These are phyloP conservation scores for Agaricus subrufescens DNA, from an alignment of 768 basidiomycete genomes.

Conservation along the genomic window DNA sequence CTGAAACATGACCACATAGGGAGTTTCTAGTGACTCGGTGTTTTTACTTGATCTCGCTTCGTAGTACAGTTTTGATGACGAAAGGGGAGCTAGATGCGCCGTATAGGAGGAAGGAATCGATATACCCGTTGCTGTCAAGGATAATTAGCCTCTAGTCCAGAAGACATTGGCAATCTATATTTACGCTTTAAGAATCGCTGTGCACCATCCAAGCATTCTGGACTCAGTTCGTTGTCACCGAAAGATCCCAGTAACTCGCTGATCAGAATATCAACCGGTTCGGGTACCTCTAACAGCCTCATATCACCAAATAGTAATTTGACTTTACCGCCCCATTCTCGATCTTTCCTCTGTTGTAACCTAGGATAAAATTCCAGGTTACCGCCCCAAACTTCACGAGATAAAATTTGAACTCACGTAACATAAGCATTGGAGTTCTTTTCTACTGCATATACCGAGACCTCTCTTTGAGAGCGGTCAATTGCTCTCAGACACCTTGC, in stretches of 20 bases:
- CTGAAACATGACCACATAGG: conserved; percentile 98
- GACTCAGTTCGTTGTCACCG: conserved; percentile 97
- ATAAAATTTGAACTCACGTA: conserved; percentile 50
- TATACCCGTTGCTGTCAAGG: conserved; percentile 72
- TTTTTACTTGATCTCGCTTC: conserved; percentile 67
- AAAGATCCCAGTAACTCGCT: conserved; percentile 96
- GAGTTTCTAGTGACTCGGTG: conserved; percentile 81
- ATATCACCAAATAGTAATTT: conserved; percentile 92
- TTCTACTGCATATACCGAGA: conserved; percentile 82
- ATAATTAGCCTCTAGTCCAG: neutral
- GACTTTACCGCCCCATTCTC: conserved; percentile 82
- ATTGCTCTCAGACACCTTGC: conserved; percentile 78
- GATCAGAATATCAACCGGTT: conserved; percentile 88
- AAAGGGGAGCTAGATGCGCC: conserved; percentile 89
- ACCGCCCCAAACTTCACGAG: neutral
- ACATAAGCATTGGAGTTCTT: conserved; percentile 96
- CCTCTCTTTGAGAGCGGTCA: conserved; percentile 55
- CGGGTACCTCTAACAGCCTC: conserved; percentile 78
- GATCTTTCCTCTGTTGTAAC: conserved; percentile 74
- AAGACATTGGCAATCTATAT: conserved; percentile 20
- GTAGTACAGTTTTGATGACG: conserved; percentile 88
- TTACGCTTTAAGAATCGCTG: conserved; percentile 88
- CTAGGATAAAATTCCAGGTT: conserved; percentile 31
- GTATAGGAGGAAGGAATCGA: conserved; percentile 97
- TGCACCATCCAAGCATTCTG: conserved; percentile 96